phyloP scores from a whole-genome alignment of 2,329 filamentous ascomycete genomes.

The Cercospora sojina region DNA sequence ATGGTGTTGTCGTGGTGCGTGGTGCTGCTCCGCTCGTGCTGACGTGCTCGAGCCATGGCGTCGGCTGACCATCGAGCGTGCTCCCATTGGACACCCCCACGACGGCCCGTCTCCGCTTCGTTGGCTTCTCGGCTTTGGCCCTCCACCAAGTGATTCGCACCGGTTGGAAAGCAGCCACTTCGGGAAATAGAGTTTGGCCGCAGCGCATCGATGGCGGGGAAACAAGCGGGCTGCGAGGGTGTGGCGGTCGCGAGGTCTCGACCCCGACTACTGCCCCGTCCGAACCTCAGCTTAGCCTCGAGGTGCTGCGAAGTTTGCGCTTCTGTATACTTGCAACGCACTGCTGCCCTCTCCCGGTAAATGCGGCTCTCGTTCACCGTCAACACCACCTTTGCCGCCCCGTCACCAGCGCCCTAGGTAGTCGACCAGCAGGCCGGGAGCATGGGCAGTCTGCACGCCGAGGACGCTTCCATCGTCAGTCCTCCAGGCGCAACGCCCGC shows the following conservation, averaged over 20 bases:
- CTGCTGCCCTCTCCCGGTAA: slow-evolving; percentile 14
- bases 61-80: background rate
- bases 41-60: background rate
- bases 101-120: slow-evolving; percentile 2
- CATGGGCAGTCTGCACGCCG: slow-evolving; percentile 11
- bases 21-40: background rate
- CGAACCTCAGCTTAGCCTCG: slow-evolving; percentile 8
- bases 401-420: slow-evolving; percentile 6
- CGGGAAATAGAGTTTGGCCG: background rate
- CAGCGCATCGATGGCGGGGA: slow-evolving; percentile 2
- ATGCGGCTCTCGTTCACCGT: slow-evolving; percentile 14
- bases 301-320: slow-evolving; percentile 5
- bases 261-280: background rate
- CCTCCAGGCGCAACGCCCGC: slow-evolving; percentile 1
- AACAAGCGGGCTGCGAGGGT: background rate
- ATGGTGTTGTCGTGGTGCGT: background rate
- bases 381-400: slow-evolving; percentile 11
- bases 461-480: slow-evolving; percentile 8
- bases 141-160: background rate
- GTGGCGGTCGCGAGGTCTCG: slow-evolving; percentile 1
- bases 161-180: background rate
- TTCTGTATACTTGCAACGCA: slow-evolving; percentile 6
- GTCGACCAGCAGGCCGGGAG: background rate
- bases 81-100: background rate
- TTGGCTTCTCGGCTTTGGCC: background rate